phyloP scores from a whole-genome alignment of 1,139 yeast genomes.

The Protomyces pachydermus region DNA sequence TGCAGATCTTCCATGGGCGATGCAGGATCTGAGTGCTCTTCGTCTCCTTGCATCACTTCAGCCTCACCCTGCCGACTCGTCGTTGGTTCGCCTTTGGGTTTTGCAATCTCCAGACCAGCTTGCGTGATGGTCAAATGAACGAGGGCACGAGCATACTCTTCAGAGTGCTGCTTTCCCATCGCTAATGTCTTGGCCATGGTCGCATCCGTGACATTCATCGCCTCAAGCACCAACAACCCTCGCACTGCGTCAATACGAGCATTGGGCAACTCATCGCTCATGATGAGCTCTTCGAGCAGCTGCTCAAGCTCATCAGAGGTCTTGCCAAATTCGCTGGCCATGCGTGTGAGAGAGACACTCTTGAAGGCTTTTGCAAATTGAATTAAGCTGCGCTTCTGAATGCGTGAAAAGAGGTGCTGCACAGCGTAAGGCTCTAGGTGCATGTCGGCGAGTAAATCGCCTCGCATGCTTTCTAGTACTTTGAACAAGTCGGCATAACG shows the following conservation, averaged over 20 bases:
- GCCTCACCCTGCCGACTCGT: background rate
- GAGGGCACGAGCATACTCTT: slow-evolving; percentile 3
- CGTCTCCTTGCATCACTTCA: background rate
- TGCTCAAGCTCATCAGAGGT: slow-evolving; percentile 25
- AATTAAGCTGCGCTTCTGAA: slow-evolving; percentile 31
- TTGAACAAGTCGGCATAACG: slow-evolving; percentile 29
- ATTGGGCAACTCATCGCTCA: slow-evolving; percentile 23
- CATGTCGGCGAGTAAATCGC: slow-evolving; percentile 32
- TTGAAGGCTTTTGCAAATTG: slow-evolving; percentile 32
- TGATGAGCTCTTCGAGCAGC: slow-evolving; percentile 28
- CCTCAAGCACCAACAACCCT: background rate
- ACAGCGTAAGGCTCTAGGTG: slow-evolving; percentile 31
- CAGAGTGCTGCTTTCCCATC: slow-evolving; percentile 1
- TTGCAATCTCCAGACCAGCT: slow-evolving; percentile 5
- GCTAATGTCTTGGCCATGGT: background rate
- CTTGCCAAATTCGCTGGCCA: slow-evolving; percentile 31
- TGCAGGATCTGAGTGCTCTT: background rate
- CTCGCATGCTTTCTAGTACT: slow-evolving; percentile 25
- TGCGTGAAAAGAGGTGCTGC: slow-evolving; percentile 25
- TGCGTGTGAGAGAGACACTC: slow-evolving; percentile 29
- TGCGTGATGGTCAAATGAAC: slow-evolving; percentile 1
- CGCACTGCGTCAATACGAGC: slow-evolving; percentile 5
- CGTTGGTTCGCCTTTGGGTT: background rate
- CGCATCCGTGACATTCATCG: background rate
- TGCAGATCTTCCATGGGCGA: background rate